phyloP scores from a whole-genome alignment of 257 asterid species.

The Gentiana straminea region DNA sequence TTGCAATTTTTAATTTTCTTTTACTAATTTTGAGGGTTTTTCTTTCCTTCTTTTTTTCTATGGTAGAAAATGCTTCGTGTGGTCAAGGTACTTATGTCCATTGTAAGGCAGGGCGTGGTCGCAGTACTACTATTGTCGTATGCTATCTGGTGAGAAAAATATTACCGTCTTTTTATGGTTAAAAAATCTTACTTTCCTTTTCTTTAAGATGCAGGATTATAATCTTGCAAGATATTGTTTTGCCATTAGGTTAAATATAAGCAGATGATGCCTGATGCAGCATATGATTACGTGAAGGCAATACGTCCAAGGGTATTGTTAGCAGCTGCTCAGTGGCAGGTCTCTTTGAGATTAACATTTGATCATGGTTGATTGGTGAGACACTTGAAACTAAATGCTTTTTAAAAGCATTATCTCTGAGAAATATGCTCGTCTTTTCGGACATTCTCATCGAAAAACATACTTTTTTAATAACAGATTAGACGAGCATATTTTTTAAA shows the following conservation, averaged over 20 bases:
- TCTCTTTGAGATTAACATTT: constrained; percentile 1
- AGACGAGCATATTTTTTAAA: too few relatives aligned
- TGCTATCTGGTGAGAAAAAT: constrained; percentile 35
- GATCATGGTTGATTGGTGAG: too few relatives aligned
- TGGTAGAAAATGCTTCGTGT: constrained; percentile 24
- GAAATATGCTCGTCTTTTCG: too few relatives aligned
- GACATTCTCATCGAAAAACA: too few relatives aligned
- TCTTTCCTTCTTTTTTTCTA: not conserved
- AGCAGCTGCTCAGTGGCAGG: constrained; percentile 55
- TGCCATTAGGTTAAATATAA: constrained; percentile 38
- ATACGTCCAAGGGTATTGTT: constrained; percentile 55
- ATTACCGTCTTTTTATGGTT: constrained; percentile 4
- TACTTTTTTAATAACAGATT: too few relatives aligned
- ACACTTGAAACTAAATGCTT: too few relatives aligned
- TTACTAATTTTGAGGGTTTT: too few relatives aligned
- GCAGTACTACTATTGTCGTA: constrained; percentile 40
- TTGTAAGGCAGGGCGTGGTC: constrained; percentile 50
- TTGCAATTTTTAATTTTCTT: too few relatives aligned
- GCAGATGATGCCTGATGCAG: constrained; percentile 54
- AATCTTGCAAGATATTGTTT: not conserved
- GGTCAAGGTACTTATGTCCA: constrained; percentile 36
- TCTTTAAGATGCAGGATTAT: not conserved
- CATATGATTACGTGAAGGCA: constrained; percentile 52
- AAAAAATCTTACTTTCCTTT: not conserved
- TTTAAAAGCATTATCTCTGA: too few relatives aligned